phyloP scores from a whole-genome alignment of 2,329 filamentous ascomycete genomes.

The Magnaporthiopsis poae region DNA sequence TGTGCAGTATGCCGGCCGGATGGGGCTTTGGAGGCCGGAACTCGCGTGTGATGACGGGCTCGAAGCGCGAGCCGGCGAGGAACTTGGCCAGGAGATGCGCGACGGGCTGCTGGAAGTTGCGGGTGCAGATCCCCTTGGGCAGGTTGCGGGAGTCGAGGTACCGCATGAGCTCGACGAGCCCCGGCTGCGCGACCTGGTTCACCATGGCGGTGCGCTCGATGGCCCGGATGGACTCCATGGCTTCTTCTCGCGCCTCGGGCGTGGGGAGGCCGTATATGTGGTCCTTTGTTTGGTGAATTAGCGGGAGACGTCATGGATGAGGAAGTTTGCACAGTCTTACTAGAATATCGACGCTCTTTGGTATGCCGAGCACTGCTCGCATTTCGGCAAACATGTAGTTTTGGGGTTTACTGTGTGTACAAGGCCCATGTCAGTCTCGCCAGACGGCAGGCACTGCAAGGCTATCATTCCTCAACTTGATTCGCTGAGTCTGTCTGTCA shows the following conservation, averaged over 20 bases:
- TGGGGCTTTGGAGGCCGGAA: conserved; percentile 78
- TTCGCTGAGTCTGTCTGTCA: not conserved
- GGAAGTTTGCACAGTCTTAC: not conserved
- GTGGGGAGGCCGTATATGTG: conserved; percentile 70
- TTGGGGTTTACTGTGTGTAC: conserved; percentile 60
- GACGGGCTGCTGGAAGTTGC: conserved; percentile 82
- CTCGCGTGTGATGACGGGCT: conserved; percentile 74
- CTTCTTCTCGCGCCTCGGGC: conserved; percentile 45
- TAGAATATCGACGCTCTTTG: conserved; percentile 70
- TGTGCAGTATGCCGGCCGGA: conserved; percentile 79
- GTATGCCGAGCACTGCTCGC: conserved; percentile 64
- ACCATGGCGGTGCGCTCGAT: conserved; percentile 78
- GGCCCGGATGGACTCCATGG: conserved; percentile 62
- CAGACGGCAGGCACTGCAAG: not conserved
- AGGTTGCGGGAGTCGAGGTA: conserved; percentile 62
- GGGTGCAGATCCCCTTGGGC: conserved; percentile 78
- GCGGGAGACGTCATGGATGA: too few species aligned
- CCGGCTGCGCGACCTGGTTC: conserved; percentile 70
- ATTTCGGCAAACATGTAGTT: conserved; percentile 93
- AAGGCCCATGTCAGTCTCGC: not conserved
- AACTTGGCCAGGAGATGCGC: conserved; percentile 66
- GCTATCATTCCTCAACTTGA: not conserved
- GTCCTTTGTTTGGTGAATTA: conserved; percentile 27
- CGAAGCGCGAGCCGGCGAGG: conserved; percentile 56
- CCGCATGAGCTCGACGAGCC: conserved; percentile 66